Evolutionary conservation across 805 yeast species (phyloP).

Genomic region (Lachancea mirantina): DNA sequence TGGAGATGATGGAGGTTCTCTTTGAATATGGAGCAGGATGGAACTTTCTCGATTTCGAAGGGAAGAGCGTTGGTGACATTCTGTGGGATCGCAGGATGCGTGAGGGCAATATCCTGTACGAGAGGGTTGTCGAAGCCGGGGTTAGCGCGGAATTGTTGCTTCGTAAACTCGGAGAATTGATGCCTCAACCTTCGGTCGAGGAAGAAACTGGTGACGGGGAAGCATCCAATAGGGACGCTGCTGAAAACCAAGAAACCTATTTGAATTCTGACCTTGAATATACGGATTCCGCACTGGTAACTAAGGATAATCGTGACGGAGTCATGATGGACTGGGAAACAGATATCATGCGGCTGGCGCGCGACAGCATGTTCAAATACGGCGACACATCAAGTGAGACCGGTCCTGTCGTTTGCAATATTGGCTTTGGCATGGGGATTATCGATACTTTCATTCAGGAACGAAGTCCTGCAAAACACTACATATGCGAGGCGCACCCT

Average conservation of each 20-base stretch:
- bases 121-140: slow-evolving; percentile 67
- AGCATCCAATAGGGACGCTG: slow-evolving; percentile 48
- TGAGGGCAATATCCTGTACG: slow-evolving; percentile 37
- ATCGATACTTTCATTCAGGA: slow-evolving; percentile 72
- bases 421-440: slow-evolving; percentile 97
- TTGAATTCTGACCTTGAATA: slow-evolving; percentile 62
- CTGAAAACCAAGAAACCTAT: slow-evolving; percentile 57
- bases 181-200: slow-evolving; percentile 12
- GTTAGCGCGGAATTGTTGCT: slow-evolving; percentile 80
- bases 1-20: slow-evolving; percentile 52
- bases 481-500: slow-evolving; percentile 92
- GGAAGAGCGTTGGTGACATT: slow-evolving; percentile 82
- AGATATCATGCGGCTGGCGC: slow-evolving; percentile 71
- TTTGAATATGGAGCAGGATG: slow-evolving; percentile 90
- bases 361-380: slow-evolving; percentile 56
- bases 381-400: slow-evolving; percentile 22
- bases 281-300: slow-evolving; percentile 57
- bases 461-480: slow-evolving; percentile 45
- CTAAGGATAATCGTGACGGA: slow-evolving; percentile 71
- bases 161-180: slow-evolving; percentile 42
- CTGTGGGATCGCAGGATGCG: slow-evolving; percentile 45
- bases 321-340: slow-evolving; percentile 98
- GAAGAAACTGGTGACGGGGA: slow-evolving; percentile 12
- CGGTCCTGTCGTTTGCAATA: slow-evolving; percentile 56
- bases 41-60: slow-evolving; percentile 66